Evolutionary conservation across 768 basidiomycete species (phyloP).

Genomic region (Tricholoma sp.): DNA sequence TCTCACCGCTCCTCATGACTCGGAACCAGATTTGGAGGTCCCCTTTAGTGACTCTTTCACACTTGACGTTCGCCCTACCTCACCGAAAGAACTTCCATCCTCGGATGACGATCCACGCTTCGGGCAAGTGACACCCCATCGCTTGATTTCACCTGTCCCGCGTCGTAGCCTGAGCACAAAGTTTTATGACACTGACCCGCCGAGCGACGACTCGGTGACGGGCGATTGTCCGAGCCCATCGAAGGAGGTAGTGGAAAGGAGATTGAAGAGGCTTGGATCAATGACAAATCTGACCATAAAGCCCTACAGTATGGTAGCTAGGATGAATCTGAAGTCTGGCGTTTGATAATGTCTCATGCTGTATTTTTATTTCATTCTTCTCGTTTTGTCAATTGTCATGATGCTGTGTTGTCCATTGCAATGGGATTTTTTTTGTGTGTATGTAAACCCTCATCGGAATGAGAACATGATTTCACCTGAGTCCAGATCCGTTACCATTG

Average conservation of each 20-base stretch:
- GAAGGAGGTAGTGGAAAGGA: constrained; percentile 37
- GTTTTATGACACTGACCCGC: constrained; percentile 26
- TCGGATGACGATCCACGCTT: constrained; percentile 63
- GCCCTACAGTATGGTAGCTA: background rate
- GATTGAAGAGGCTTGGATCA: constrained; percentile 30
- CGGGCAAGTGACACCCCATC: constrained; percentile 68
- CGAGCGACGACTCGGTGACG: constrained; percentile 42
- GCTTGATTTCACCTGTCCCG: constrained; percentile 56
- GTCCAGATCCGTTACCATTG: too few species aligned
- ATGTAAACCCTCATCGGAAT: too few species aligned
- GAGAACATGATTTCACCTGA: too few species aligned
- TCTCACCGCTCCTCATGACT: background rate
- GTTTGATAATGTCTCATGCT: background rate
- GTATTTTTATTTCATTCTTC: too few species aligned
- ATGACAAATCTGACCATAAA: background rate
- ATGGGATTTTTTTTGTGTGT: too few species aligned
- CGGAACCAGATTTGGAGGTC: constrained; percentile 1
- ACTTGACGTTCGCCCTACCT: background rate
- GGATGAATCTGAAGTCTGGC: background rate
- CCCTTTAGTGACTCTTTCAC: constrained; percentile 6
- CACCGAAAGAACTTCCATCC: constrained; percentile 28
- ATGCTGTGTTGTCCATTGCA: too few species aligned
- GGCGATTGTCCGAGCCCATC: constrained; percentile 38
- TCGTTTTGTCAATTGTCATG: background rate
- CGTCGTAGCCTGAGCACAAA: constrained; percentile 29